phyloP scores from a whole-genome alignment of 768 basidiomycete species.

The Dentipellis sp. region DNA sequence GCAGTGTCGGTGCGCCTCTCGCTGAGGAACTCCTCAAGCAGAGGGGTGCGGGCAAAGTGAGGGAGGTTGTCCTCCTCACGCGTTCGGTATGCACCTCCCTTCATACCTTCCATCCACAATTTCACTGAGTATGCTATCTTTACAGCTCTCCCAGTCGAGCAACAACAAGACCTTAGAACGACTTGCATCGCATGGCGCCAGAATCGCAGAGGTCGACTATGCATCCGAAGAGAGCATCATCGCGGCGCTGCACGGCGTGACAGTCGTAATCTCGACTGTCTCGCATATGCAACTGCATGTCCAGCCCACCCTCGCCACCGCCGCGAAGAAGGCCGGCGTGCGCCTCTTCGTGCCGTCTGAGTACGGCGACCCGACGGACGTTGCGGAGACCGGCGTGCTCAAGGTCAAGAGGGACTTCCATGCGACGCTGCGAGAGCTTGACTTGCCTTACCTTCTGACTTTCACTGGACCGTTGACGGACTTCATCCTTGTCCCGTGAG shows the following conservation, averaged over 20 bases:
- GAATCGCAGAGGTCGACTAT: background rate
- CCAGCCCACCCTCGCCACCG: background rate
- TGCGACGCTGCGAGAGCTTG: background rate
- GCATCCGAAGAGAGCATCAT: background rate
- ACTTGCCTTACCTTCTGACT: background rate
- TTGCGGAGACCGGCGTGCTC: background rate
- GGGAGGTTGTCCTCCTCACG: background rate
- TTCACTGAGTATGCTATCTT: background rate
- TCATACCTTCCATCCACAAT: background rate
- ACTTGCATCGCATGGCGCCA: background rate
- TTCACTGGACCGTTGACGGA: conserved; percentile 1
- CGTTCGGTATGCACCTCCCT: background rate
- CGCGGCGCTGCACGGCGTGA: background rate
- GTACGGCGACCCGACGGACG: background rate
- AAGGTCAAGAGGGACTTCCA: background rate
- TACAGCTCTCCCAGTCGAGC: background rate
- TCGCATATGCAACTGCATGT: background rate
- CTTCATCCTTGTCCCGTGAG: background rate
- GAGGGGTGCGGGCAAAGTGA: background rate
- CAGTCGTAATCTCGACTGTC: conserved; percentile 1
- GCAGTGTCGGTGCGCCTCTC: background rate
- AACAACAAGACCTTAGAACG: background rate
- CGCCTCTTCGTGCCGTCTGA: conserved; percentile 1
- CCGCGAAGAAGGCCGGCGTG: conserved; percentile 2
- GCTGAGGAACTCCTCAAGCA: background rate